phyloP scores from a whole-genome alignment of 1,284 basidiomycete genomes.

The Golubevia pallescens region DNA sequence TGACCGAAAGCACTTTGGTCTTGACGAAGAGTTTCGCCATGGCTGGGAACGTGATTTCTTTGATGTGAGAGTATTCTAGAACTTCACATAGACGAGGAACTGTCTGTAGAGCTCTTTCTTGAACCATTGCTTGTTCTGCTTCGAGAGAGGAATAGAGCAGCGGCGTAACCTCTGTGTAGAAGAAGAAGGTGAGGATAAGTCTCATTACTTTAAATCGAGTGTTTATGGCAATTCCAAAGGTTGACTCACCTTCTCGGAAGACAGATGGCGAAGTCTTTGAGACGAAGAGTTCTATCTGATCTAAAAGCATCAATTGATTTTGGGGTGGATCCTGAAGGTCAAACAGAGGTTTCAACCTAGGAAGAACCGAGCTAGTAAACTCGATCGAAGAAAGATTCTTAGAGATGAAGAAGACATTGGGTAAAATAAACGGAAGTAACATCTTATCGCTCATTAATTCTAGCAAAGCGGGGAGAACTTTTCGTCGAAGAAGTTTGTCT shows the following conservation, averaged over 20 bases:
- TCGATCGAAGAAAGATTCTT: constrained; percentile 75
- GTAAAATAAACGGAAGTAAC: constrained; percentile 89
- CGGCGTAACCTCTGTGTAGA: constrained; percentile 80
- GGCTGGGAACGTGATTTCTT: constrained; percentile 54
- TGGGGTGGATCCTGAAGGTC: constrained; percentile 85
- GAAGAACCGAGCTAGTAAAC: constrained; percentile 81
- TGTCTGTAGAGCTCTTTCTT: constrained; percentile 84
- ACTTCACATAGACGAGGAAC: constrained; percentile 89
- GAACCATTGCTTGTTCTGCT: constrained; percentile 76
- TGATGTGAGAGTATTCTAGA: constrained; percentile 68
- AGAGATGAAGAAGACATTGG: constrained; percentile 93
- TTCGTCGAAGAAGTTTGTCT: constrained; percentile 82
- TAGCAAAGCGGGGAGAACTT: constrained; percentile 90
- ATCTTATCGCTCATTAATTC: constrained; percentile 68
- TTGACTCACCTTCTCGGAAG: constrained; percentile 73
- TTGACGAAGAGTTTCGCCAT: constrained; percentile 51
- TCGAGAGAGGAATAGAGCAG: constrained; percentile 94
- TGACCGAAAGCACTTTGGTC: constrained; percentile 70
- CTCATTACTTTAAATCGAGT: not conserved
- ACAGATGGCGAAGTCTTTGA: constrained; percentile 84
- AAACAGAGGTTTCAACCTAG: constrained; percentile 88
- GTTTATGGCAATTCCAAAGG: not conserved
- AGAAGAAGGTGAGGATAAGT: not conserved
- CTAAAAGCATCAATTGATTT: constrained; percentile 67
- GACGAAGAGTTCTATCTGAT: constrained; percentile 85